Evolutionary conservation across 768 basidiomycete genomes (phyloP), one percentile per base, ranked within the genome.

Genomic region (Hypsizygus marmoreus): DNA sequence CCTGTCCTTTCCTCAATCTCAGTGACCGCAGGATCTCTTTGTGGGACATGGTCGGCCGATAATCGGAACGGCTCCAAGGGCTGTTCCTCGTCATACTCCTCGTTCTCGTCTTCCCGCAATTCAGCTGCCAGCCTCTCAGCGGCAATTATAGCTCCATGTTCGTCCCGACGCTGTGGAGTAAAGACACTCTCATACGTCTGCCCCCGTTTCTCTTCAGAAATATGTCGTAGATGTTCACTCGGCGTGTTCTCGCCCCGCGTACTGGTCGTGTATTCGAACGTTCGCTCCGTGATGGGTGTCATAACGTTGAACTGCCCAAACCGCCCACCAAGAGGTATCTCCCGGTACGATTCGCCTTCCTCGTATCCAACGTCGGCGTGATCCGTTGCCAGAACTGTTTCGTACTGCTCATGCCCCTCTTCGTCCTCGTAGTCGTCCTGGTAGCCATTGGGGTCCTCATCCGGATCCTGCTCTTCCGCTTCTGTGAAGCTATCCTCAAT

Each of bases 201-300:
- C 3, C 51, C 55, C 14, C 59, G 52, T 37, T 53, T 51, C 39
- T 63, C 52, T 35, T 52, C 35, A 41, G 54, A 31, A 47, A 51
- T 43, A 17, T 41, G 32, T 2, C 19, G 35, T 10, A 50, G 46
- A 28, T 58, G 54, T 19, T 70, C 66, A 49, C 71, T 74, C 13
- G 77, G 76, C 2, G 77, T 79, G 12, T 33, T 40, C 34, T 59
- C 64, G 17, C 59, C 64, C 47, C 81, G 72, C 12, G 81, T 86
- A 55, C 82, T 86, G 24, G 74, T 75, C 3, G 88, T 76, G 44
- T 67, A 95, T 65, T 98, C 97, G 57, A 81, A 80, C 8, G 97
- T 98, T 31, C 95, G 77, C 66, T 99, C 97, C 10, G 91, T 91
- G 65, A 98, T 97, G 2, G 97, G 95, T 7, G 95, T 98, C 93